phyloP scores from a whole-genome alignment of 257 asterid genomes.

The Pogostemon cablin region DNA sequence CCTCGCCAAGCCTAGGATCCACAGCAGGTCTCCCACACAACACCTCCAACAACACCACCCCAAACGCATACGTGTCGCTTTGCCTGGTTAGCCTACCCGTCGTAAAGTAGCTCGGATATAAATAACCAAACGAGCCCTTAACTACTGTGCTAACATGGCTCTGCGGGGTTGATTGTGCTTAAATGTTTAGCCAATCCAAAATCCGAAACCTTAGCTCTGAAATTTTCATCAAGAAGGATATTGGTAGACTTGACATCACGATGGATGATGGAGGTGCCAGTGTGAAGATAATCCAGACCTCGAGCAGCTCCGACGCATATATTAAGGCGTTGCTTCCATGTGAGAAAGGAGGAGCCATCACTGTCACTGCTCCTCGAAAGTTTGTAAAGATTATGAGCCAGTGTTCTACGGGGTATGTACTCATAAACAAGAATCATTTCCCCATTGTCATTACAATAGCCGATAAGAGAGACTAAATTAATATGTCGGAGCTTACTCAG shows the following conservation, averaged over 20 bases:
- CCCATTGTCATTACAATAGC: too few relatives aligned
- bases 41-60: constrained; percentile 18
- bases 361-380: not conserved
- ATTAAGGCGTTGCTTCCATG: not conserved
- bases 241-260: constrained; percentile 18
- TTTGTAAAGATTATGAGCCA: not conserved
- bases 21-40: constrained; percentile 2
- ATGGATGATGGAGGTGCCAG: constrained; percentile 15
- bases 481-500: too few relatives aligned
- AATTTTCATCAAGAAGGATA: not conserved
- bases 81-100: not conserved
- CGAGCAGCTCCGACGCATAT: too few relatives aligned
- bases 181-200: constrained; percentile 9
- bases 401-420: not conserved
- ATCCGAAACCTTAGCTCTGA: not conserved
- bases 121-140: too few relatives aligned
- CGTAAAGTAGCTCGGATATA: not conserved
- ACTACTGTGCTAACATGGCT: too few relatives aligned
- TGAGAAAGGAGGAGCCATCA: not conserved
- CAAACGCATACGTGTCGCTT: constrained; percentile 9
- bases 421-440: constrained; percentile 21
- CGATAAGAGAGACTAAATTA: too few relatives aligned
- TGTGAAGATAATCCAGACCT: too few relatives aligned
- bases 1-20: not conserved
- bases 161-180: not conserved